A percentile compares a stretch with the other conserved stretches of the same genome.
Conservation (phyloP, 1,284 basidiomycete species). For the Leccinum brunneo-olivaceum region DNA sequence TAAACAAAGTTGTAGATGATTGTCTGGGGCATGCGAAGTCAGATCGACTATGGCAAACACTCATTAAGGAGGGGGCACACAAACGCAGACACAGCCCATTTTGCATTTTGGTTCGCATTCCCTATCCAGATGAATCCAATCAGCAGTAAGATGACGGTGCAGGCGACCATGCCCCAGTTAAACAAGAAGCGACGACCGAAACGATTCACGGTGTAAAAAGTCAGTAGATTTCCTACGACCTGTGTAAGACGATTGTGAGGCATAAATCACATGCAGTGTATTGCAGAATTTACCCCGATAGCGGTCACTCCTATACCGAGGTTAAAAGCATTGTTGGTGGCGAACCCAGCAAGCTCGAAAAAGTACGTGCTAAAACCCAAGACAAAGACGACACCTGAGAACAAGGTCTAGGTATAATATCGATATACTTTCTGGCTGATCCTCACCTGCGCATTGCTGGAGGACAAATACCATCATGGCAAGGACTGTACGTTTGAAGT, state of each 20-base stretch:
- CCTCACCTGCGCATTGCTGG: conserved; percentile 23
- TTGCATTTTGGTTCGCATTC: conserved; percentile 8
- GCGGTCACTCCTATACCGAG: conserved; percentile 25
- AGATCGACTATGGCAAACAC: neutral
- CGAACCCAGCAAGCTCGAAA: conserved; percentile 28
- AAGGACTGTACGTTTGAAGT: conserved; percentile 23
- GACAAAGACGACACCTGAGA: conserved; percentile 26
- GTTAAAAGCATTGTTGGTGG: conserved; percentile 19
- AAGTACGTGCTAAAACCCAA: conserved; percentile 28
- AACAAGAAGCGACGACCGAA: conserved; percentile 25
- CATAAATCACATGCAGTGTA: neutral
- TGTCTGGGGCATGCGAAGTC: conserved; percentile 10
- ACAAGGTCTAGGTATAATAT: neutral
- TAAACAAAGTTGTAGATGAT: conserved; percentile 27
- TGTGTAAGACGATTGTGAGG: conserved; percentile 1
- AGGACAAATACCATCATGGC: conserved; percentile 31
- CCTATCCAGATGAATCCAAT: conserved; percentile 27
- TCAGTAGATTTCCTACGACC: conserved; percentile 24
- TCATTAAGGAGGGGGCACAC: conserved; percentile 7
- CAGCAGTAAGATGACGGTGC: conserved; percentile 21
- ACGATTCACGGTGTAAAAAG: conserved; percentile 24
- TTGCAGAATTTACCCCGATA: conserved; percentile 17
- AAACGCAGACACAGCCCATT: conserved; percentile 21
- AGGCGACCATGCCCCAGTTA: conserved; percentile 25
- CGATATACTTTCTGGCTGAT: neutral